Evolutionary conservation across 2,329 filamentous ascomycete species (phyloP), one percentile per base, ranked within the genome.

Genomic region (Epichloe hybrida): DNA sequence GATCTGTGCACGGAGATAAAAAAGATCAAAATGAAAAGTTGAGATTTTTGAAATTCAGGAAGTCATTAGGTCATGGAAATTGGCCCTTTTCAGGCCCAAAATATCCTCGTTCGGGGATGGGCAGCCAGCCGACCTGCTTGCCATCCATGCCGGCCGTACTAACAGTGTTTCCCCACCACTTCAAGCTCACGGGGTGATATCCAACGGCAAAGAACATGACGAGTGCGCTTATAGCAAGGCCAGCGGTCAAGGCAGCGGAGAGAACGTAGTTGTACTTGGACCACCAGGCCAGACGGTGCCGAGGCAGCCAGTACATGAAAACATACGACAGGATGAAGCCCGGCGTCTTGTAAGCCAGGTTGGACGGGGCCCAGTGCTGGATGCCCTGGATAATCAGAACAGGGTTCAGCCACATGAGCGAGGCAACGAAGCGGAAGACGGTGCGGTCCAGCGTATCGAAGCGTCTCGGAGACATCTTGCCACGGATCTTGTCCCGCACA

Each of bases 221-320:
- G 17, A 72, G 58, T 12, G 64, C 70, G 39, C 62, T 64, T 42
- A 72, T 56, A 27, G 70, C 71, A 4, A 73, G 62, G 7, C 69
- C 70, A 4, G 66, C 68, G 9, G 64, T 68, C 48, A 73, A 56
- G 5, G 68, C 68, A 0, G 70, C 67, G 9, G 67, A 70, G 3
- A 73, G 58, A 3, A 70, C 65, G 55, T 72, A 73, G 58, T 72
- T 72, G 59, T 73, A 74, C 62, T 72, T 69, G 44, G 68, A 63
- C 68, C 69, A 72, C 68, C 69, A 72, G 1, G 69, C 68, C 46
- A 68, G 55, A 12, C 62, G 59, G 50, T 66, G 63, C 13, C 66
- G 58, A 1, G 65, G 66, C 69, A 70, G 45, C 55, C 55, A 56
- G 50, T 55, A 55, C 55, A 71, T 71, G 62, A 72, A 72, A 50